phyloP scores from a whole-genome alignment of 2,329 filamentous ascomycete genomes.

The Xylariaceae sp. region DNA sequence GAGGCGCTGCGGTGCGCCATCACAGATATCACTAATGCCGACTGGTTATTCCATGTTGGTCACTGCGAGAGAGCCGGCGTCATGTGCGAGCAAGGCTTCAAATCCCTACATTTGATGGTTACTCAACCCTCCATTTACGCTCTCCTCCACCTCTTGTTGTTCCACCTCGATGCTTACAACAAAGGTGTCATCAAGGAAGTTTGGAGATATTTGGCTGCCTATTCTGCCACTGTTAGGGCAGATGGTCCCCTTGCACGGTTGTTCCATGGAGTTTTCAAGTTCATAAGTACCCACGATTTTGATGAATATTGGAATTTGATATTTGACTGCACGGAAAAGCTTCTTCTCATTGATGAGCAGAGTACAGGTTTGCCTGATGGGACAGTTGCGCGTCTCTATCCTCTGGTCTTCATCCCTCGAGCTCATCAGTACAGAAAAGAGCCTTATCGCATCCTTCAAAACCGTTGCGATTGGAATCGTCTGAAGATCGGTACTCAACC shows the following conservation, averaged over 20 bases:
- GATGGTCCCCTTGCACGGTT: constrained; percentile 26
- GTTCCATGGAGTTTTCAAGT: constrained; percentile 27
- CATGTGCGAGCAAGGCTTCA: constrained; percentile 29
- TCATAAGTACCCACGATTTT: constrained; percentile 26
- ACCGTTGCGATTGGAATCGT: constrained; percentile 23
- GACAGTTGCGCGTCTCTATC: constrained; percentile 26
- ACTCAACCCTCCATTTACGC: constrained; percentile 26
- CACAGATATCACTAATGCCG: constrained; percentile 29
- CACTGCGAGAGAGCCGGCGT: constrained; percentile 24
- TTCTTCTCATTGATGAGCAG: constrained; percentile 25
- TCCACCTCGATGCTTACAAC: constrained; percentile 27
- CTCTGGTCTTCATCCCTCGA: constrained; percentile 27
- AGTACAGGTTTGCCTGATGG: constrained; percentile 24
- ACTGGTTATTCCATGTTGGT: constrained; percentile 28
- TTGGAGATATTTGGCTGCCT: constrained; percentile 28
- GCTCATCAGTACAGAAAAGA: constrained; percentile 24
- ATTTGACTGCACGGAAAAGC: constrained; percentile 28
- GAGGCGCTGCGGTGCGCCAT: constrained; percentile 28
- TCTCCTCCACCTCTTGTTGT: constrained; percentile 25
- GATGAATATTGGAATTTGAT: constrained; percentile 29
- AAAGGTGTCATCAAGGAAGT: constrained; percentile 28
- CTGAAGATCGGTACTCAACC: constrained; percentile 22
- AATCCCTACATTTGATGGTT: constrained; percentile 26
- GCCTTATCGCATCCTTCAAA: constrained; percentile 27
- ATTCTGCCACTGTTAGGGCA: constrained; percentile 20